Percentiles rank a stretch among this genome's conserved stretches.
phyloP scores from a whole-genome alignment of 768 basidiomycete genomes.

The Tulasnella sp. region DNA sequence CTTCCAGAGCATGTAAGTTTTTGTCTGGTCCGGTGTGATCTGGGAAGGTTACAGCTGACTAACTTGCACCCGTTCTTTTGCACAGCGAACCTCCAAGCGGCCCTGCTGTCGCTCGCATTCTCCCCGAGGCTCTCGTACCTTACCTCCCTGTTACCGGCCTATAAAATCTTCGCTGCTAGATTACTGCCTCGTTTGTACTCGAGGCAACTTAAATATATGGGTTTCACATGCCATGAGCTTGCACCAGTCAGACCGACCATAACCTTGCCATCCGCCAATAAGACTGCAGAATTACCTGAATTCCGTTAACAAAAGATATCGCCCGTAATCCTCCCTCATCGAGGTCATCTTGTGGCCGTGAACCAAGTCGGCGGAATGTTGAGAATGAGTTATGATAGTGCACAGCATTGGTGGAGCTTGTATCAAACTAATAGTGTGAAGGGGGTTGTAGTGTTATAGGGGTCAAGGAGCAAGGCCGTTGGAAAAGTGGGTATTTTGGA shows the following conservation, averaged over 20 bases:
- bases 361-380: constrained; percentile 87
- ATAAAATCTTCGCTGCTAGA: neutral
- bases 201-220: too few relatives aligned
- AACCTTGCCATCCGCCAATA: too few relatives aligned
- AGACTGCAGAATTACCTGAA: too few relatives aligned
- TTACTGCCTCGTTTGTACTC: too few relatives aligned
- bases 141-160: constrained; percentile 39
- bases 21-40: neutral
- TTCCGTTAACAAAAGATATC: too few relatives aligned
- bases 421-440: constrained; percentile 94
- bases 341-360: constrained; percentile 55
- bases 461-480: constrained; percentile 41
- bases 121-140: constrained; percentile 54
- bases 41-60: neutral
- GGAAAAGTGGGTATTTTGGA: constrained; percentile 43
- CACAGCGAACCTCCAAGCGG: constrained; percentile 51
- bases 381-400: constrained; percentile 85
- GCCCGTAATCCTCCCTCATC: too few relatives aligned
- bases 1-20: constrained; percentile 17
- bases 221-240: too few relatives aligned
- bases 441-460: constrained; percentile 46
- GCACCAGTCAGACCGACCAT: too few relatives aligned
- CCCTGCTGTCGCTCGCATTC: constrained; percentile 48
- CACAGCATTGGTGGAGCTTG: constrained; percentile 75
- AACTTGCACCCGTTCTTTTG: neutral